Evolutionary conservation across 495 filamentous ascomycete species (phyloP).

Genomic region (Penicillium cinerascens): DNA sequence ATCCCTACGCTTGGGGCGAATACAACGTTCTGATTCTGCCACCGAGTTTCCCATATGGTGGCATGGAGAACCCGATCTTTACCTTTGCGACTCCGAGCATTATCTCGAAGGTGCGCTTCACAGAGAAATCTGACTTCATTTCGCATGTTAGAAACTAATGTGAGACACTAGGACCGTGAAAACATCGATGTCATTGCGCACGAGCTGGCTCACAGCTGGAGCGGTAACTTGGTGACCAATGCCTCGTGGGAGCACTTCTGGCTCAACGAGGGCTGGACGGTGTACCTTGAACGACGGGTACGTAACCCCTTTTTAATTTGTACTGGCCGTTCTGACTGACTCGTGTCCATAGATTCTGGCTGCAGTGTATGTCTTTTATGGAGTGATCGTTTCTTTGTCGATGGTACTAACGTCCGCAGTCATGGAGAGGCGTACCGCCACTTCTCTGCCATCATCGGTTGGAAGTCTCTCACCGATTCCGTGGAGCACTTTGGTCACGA

Average conservation of each 20-base stretch:
- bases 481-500: slow-evolving; percentile 72
- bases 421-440: slow-evolving; percentile 83
- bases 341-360: slow-evolving; percentile 23
- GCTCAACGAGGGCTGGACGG: slow-evolving; percentile 96
- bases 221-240: slow-evolving; percentile 87
- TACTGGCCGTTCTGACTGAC: slow-evolving; percentile 7
- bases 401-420: slow-evolving; percentile 14
- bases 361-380: slow-evolving; percentile 24
- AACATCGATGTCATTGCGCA: slow-evolving; percentile 98
- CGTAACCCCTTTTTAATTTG: slow-evolving; percentile 9
- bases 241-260: slow-evolving; percentile 97
- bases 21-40: slow-evolving; percentile 93
- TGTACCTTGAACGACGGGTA: slow-evolving; percentile 82
- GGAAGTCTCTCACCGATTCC: slow-evolving; percentile 65
- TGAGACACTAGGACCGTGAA: slow-evolving; percentile 59
- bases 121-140: neutral
- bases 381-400: neutral
- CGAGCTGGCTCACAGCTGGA: slow-evolving; percentile 89
- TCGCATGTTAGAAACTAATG: neutral
- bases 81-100: slow-evolving; percentile 93
- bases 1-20: slow-evolving; percentile 85
- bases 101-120: slow-evolving; percentile 60
- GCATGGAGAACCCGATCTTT: slow-evolving; percentile 94
- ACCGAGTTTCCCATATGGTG: slow-evolving; percentile 82
- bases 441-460: slow-evolving; percentile 82